These are phyloP conservation scores for Remersonia thermophila DNA, from an alignment of 2,329 filamentous ascomycete species.

Conservation along the genomic window DNA sequence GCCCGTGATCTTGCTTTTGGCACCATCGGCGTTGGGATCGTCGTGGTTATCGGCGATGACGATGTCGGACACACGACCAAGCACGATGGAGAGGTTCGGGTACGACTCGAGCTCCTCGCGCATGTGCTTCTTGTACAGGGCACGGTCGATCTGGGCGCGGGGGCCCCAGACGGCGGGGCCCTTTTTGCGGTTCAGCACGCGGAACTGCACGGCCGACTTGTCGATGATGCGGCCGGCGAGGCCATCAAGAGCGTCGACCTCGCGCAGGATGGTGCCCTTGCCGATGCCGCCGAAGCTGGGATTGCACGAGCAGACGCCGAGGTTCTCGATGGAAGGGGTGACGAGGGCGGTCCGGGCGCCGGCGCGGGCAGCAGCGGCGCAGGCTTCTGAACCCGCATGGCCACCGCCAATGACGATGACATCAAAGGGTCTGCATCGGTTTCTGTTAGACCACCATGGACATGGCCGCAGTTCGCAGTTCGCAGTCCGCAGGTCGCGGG, in stretches of 20 bases:
- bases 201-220: conserved; percentile 89
- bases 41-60: conserved; percentile 52
- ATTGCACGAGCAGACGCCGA: conserved; percentile 93
- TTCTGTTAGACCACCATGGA: neutral
- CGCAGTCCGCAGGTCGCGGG: neutral
- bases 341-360: conserved; percentile 83
- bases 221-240: conserved; percentile 81
- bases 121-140: conserved; percentile 85
- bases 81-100: conserved; percentile 64
- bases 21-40: conserved; percentile 28
- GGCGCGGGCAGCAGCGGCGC: conserved; percentile 74
- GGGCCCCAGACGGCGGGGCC: conserved; percentile 96
- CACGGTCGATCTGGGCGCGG: conserved; percentile 86
- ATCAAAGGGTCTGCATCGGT: conserved; percentile 56
- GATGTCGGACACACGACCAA: conserved; percentile 87
- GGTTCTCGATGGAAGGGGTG: conserved; percentile 76
- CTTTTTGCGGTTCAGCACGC: conserved; percentile 75
- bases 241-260: conserved; percentile 90
- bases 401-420: conserved; percentile 93
- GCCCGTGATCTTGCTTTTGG: conserved; percentile 65
- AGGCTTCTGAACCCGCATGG: conserved; percentile 90
- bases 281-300: conserved; percentile 97
- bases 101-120: conserved; percentile 69
- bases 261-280: conserved; percentile 89
- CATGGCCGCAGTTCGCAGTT: too few species aligned